Evolutionary conservation across 1,139 yeast genomes (phyloP), one percentile per base, ranked within the genome.

Genomic region (Yamadazyma blattariae): DNA sequence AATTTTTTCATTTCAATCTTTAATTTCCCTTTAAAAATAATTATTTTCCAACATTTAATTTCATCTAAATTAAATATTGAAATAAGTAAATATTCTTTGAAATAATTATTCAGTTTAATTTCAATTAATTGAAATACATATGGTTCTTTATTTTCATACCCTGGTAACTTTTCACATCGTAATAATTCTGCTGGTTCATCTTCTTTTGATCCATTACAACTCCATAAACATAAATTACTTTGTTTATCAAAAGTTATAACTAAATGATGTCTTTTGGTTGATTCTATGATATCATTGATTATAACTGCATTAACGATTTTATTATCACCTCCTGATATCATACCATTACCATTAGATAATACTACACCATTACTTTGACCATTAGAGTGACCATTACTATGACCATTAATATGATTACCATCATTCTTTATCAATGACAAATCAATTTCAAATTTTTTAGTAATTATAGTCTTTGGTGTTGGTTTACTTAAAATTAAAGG

Each of bases 181-280:
- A 64, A 40, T 19, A 64, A 46, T 7, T 45, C 50, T 0, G 61
- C 71, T 6, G 57, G 53, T 31, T 47, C 45, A 38, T 64, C 67
- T 39, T 61, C 64, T 12, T 50, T 47, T 1, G 46, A 32, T 2
- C 64, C 62, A 39, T 62, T 50, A 40, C 92, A 79, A 42, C 82
- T 79, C 90, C 92, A 88, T 6, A 84, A 61, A 14, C 78, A 69
- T 8, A 88, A 41, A 39, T 57, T 61, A 9, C 77, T 71, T 7
- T 82, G 81, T 18, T 69, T 65, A 26, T 76, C 80, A 37, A 79
- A 65, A 1, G 84, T 64, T 1, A 79, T 71, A 0, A 60, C 69
- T 27, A 63, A 40, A 42, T 67, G 73, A 27, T 61, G 59, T 31
- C 71, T 45, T 18, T 43, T 45, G 9, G 34, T 36, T 6, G 38